These are phyloP conservation scores for Geosmithia morbida DNA, from an alignment of 2,329 filamentous ascomycete genomes.

Conservation along the genomic window DNA sequence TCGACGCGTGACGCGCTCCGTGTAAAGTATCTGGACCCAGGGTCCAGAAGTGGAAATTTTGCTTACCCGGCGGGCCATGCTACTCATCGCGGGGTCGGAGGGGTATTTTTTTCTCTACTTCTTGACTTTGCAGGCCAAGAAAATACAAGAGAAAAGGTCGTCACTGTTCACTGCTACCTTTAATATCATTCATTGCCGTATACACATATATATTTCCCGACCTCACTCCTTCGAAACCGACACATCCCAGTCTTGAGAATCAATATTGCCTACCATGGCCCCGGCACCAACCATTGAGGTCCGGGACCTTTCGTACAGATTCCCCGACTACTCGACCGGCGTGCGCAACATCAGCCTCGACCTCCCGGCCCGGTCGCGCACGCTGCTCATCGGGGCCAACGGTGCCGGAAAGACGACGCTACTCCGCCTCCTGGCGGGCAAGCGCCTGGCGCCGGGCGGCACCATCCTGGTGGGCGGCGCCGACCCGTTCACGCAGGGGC, in stretches of 20 bases:
- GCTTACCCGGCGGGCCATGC: neutral
- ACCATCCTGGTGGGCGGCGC: conserved; percentile 67
- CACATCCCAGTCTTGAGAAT: no score
- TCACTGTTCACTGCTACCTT: no score
- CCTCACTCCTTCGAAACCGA: no score
- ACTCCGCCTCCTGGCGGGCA: conserved; percentile 84
- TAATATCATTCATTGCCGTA: no score
- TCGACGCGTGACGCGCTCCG: neutral
- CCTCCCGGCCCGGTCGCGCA: conserved; percentile 72
- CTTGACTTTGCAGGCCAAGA: no score
- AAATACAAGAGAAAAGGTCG: no score
- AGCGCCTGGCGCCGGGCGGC: conserved; percentile 69
- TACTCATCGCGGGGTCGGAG: neutral
- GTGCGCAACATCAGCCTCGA: conserved; percentile 59
- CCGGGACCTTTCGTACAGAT: conserved; percentile 69
- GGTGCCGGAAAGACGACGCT: conserved; percentile 96
- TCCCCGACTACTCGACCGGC: conserved; percentile 73
- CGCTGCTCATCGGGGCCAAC: conserved; percentile 88
- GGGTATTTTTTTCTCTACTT: neutral
- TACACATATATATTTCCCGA: neutral
- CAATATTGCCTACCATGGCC: conserved; percentile 9
- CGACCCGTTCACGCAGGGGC: conserved; percentile 80
- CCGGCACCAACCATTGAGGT: conserved; percentile 45
- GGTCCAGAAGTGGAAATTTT: neutral
- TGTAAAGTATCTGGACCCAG: conserved; percentile 14